Conservation (phyloP, 2,329 filamentous ascomycete genomes). For the Periconia sp. region DNA sequence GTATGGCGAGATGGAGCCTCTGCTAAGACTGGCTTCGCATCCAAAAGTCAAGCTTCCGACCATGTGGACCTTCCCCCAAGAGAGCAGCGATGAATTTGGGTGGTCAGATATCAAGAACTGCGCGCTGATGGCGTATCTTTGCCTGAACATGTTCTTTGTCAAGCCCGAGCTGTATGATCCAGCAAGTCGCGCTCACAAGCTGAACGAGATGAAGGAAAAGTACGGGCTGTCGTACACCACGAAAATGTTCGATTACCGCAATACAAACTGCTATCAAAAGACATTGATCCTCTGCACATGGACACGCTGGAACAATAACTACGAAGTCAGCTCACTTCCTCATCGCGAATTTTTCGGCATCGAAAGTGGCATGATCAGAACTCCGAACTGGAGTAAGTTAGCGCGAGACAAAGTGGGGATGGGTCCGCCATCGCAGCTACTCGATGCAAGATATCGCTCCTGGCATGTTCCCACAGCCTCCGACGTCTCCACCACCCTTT, state of each 20-base stretch:
- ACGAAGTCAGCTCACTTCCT: slow-evolving; percentile 3
- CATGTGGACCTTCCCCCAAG: slow-evolving; percentile 6
- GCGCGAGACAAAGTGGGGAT: not conserved
- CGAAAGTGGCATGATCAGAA: slow-evolving; percentile 7
- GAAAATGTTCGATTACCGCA: slow-evolving; percentile 15
- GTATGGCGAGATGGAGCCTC: slow-evolving; percentile 14
- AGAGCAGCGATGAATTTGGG: not conserved
- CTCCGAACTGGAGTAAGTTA: not conserved
- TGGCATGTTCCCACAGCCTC: slow-evolving; percentile 8
- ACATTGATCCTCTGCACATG: slow-evolving; percentile 5
- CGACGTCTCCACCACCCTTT: slow-evolving; percentile 10
- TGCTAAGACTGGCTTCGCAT: slow-evolving; percentile 14
- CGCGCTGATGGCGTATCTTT: slow-evolving; percentile 16
- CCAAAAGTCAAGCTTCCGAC: slow-evolving; percentile 2
- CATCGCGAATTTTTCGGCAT: slow-evolving; percentile 21
- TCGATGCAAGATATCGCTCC: slow-evolving; percentile 3
- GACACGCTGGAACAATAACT: not conserved
- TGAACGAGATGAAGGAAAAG: slow-evolving; percentile 3
- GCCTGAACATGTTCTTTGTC: slow-evolving; percentile 14
- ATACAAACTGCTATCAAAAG: slow-evolving; percentile 12
- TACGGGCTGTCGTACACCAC: not conserved
- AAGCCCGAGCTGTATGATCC: slow-evolving; percentile 16
- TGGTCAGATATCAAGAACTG: slow-evolving; percentile 12
- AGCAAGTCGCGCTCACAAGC: not conserved
- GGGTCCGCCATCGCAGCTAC: slow-evolving; percentile 2